Evolutionary conservation across 129 eudicot genomes (phyloP).

Genomic region (Pulicaria dysenterica): DNA sequence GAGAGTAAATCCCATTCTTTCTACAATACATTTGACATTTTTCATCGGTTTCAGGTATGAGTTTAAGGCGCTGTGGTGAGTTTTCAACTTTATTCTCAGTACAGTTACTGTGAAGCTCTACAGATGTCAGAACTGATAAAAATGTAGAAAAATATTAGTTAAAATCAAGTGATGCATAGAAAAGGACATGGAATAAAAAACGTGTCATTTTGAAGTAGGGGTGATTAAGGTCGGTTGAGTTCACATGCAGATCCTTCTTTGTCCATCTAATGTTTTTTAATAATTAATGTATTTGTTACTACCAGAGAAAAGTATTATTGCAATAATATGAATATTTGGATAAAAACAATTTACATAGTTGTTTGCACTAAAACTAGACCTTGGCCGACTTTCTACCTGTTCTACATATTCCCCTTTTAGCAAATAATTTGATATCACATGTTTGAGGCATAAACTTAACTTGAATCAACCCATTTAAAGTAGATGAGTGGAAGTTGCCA

Average conservation of each 20-base stretch:
- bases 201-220: too few relatives aligned
- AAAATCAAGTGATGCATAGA: neutral
- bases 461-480: neutral
- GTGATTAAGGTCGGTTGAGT: too few relatives aligned
- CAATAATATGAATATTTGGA: neutral
- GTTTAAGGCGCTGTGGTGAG: constrained; percentile 34
- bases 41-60: constrained; percentile 27
- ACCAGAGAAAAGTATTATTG: neutral
- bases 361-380: neutral
- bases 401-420: neutral
- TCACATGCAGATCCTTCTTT: too few relatives aligned
- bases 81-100: constrained; percentile 40
- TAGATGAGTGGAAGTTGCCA: neutral
- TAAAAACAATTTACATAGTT: neutral
- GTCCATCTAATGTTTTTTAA: too few relatives aligned
- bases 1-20: constrained; percentile 71
- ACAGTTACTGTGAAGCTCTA: constrained; percentile 37
- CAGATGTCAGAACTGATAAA: constrained; percentile 44
- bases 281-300: too few relatives aligned
- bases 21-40: constrained; percentile 49
- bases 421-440: neutral
- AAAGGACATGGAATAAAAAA: neutral
- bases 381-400: neutral
- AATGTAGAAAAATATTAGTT: constrained; percentile 9
- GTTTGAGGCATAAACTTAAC: neutral